These are phyloP conservation scores for Fagopyrum tataricum DNA, from an alignment of 148 eudicot species.

Conservation along the genomic window DNA sequence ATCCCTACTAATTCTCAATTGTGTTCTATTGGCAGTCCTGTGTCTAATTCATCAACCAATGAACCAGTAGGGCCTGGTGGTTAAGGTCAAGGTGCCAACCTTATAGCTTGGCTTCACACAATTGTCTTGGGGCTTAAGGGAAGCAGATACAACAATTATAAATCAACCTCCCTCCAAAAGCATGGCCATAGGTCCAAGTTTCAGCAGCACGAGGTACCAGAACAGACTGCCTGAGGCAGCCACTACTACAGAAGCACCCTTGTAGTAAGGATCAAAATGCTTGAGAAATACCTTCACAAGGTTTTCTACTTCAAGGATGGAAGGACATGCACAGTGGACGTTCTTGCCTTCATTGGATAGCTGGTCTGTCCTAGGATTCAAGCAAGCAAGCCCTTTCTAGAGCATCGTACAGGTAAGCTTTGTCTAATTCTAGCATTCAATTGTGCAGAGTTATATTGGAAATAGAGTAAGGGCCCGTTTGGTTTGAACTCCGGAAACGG, in stretches of 20 bases:
- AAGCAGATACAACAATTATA: conserved; percentile 32
- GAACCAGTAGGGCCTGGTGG: conserved; percentile 32
- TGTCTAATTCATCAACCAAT: conserved; percentile 25
- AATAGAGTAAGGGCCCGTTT: not conserved
- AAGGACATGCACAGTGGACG: conserved; percentile 24
- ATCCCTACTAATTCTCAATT: conserved; percentile 27
- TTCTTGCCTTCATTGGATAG: conserved; percentile 19
- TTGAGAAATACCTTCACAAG: conserved; percentile 25
- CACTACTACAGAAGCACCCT: conserved; percentile 22
- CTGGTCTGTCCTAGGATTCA: conserved; percentile 32
- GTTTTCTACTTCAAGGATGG: conserved; percentile 32
- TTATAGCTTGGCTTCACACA: conserved; percentile 24
- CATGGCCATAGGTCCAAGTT: conserved; percentile 21
- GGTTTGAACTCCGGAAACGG: too few relatives aligned
- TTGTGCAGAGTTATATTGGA: not conserved
- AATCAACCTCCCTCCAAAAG: conserved; percentile 24
- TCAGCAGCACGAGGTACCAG: conserved; percentile 28
- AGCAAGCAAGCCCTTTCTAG: conserved; percentile 31
- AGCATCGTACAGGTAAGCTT: conserved; percentile 57
- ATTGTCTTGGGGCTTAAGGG: conserved; percentile 31
- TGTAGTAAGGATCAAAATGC: conserved; percentile 34
- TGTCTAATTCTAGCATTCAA: not conserved
- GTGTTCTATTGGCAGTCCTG: conserved; percentile 28
- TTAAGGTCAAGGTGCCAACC: conserved; percentile 37
- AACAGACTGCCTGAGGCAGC: conserved; percentile 20